phyloP scores from a whole-genome alignment of 2,329 filamentous ascomycete species.

The Colletotrichum coccodes region DNA sequence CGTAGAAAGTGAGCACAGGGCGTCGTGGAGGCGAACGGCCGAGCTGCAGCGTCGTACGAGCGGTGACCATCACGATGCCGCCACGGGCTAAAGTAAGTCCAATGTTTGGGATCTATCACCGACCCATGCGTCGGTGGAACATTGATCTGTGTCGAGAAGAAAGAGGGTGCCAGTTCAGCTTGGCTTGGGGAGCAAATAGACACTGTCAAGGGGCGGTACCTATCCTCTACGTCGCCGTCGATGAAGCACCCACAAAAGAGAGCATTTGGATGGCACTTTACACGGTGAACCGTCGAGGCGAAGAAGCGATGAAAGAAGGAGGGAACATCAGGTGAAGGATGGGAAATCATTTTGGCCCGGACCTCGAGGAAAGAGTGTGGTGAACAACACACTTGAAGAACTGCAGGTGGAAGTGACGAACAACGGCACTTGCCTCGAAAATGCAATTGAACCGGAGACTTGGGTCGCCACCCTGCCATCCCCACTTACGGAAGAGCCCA shows the following conservation, averaged over 20 bases:
- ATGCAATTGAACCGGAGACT: background rate
- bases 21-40: background rate
- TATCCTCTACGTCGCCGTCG: background rate
- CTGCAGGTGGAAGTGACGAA: background rate
- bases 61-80: background rate
- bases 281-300: too few relatives aligned
- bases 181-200: background rate
- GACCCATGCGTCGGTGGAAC: constrained; percentile 17
- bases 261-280: too few relatives aligned
- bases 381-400: background rate
- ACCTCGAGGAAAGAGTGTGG: too few relatives aligned
- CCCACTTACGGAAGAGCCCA: background rate
- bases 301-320: too few relatives aligned
- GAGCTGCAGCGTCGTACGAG: constrained; percentile 1
- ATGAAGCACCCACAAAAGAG: background rate
- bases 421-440: background rate
- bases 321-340: too few relatives aligned
- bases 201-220: background rate
- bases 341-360: too few relatives aligned
- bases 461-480: background rate
- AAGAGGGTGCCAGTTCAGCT: constrained; percentile 9
- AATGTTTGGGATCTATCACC: constrained; percentile 28
- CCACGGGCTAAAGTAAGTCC: constrained; percentile 15
- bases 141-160: background rate
- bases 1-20: background rate